A percentile compares a stretch with the other conserved stretches of the same genome.
Evolutionary conservation across 2,329 filamentous ascomycete species (phyloP).

Genomic region (Fusarium odoratissimum): DNA sequence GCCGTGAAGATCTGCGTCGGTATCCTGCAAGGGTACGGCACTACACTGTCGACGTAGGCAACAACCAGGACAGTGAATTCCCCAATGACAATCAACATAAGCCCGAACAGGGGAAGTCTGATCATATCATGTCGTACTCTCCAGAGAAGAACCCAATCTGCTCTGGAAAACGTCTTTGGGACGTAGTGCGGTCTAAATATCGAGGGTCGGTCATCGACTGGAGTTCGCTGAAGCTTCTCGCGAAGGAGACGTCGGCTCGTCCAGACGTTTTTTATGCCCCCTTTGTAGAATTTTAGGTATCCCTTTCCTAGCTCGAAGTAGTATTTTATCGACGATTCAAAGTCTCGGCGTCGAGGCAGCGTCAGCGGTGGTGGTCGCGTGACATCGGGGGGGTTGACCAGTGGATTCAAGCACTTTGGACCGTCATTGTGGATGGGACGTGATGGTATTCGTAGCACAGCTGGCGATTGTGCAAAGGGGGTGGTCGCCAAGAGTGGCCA

Average conservation of each 20-base stretch:
- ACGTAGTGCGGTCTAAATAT: conserved; percentile 50
- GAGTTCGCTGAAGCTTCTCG: conserved; percentile 55
- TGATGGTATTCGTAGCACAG: conserved; percentile 15
- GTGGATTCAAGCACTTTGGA: conserved; percentile 48
- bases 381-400: conserved; percentile 76
- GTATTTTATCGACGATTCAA: conserved; percentile 55
- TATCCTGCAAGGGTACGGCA: conserved; percentile 86
- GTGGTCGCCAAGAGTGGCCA: conserved; percentile 23
- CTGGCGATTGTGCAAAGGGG: conserved; percentile 10
- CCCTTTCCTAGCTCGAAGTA: conserved; percentile 75
- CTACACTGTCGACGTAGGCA: conserved; percentile 73
- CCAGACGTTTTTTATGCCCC: conserved; percentile 80
- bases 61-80: conserved; percentile 89
- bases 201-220: conserved; percentile 66
- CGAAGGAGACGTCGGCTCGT: conserved; percentile 69
- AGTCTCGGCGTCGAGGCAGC: conserved; percentile 65
- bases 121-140: conserved; percentile 78
- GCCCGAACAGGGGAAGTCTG: conserved; percentile 81
- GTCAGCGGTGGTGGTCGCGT: conserved; percentile 78
- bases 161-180: conserved; percentile 62
- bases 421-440: conserved; percentile 44
- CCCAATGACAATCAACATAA: conserved; percentile 82
- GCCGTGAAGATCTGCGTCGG: conserved; percentile 76
- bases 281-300: conserved; percentile 89
- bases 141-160: conserved; percentile 76